A percentile compares a stretch with the other conserved stretches of the same genome.
Evolutionary conservation across 1,139 yeast genomes (phyloP).

Genomic region (Suhomyces panamericanus): DNA sequence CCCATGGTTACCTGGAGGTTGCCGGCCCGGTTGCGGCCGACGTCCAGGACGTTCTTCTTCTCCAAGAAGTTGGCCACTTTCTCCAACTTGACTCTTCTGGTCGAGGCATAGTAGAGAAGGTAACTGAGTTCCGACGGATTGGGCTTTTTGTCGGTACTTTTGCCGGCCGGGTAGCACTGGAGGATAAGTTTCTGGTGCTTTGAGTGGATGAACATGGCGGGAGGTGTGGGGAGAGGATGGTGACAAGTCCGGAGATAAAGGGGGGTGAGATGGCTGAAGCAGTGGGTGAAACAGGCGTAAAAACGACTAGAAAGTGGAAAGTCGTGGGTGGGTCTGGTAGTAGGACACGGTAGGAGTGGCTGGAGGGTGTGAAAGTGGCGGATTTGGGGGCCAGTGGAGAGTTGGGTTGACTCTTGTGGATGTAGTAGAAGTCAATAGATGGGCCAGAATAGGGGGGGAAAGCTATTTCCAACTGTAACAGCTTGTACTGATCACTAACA

Average conservation of each 20-base stretch:
- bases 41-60: slow-evolving; percentile 64
- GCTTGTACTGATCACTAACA: too few relatives aligned
- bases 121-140: slow-evolving; percentile 90
- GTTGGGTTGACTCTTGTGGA: too few relatives aligned
- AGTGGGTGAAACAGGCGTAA: too few relatives aligned
- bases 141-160: slow-evolving; percentile 82
- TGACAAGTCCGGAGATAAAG: not conserved
- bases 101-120: slow-evolving; percentile 86
- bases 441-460: too few relatives aligned
- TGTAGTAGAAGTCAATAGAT: too few relatives aligned
- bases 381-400: too few relatives aligned
- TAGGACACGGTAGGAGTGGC: too few relatives aligned
- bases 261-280: too few relatives aligned
- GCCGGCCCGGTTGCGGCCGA: slow-evolving; percentile 64
- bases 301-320: too few relatives aligned
- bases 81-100: slow-evolving; percentile 82
- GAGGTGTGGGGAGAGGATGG: not conserved
- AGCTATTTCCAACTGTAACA: too few relatives aligned
- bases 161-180: slow-evolving; percentile 92
- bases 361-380: too few relatives aligned
- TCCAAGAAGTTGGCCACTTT: slow-evolving; percentile 76
- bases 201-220: slow-evolving; percentile 46
- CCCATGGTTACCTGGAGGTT: slow-evolving; percentile 80
- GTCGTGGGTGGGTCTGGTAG: too few relatives aligned
- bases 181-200: slow-evolving; percentile 88